Evolutionary conservation across 805 yeast genomes (phyloP), one percentile per base, ranked within the genome.

Genomic region (Brettanomyces nanus): DNA sequence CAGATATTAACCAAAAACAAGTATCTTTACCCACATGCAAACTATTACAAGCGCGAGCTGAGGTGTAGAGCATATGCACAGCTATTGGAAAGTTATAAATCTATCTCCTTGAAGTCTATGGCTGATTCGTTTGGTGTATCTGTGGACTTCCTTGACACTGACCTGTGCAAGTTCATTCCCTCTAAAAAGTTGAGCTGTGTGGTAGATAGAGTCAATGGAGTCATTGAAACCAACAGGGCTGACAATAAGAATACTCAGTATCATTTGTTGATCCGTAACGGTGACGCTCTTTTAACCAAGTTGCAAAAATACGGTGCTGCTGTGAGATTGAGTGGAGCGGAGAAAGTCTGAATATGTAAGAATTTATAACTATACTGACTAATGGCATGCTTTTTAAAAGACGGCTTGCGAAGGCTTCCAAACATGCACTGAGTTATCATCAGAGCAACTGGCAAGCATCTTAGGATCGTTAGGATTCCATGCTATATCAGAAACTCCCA

Each of bases 221-320:
- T 92, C 44, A 85, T 92, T 46, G 94, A 85, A 59, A 92, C 98
- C 14, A 92, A 87, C 62, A 74, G 97, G 49, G 96, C 97, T 2
- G 98, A 92, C 59, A 87, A 83, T 65, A 92, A 92, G 64, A 90
- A 92, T 57, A 83, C 85, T 40, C 97, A 90, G 63, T 92, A 89
- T 61, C 95, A 87, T 57, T 61, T 69, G 45, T 71, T 92, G 53
- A 79, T 92, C 52, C 87, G 85, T 61, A 94, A 82, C 57, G 97
- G 98, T 45, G 98, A 92, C 56, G 77, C 80, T 2, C 69, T 92
- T 52, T 75, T 92, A 58, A 90, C 98, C 14, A 92, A 90, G 61
- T 71, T 92, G 55, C 98, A 92, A 61, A 92, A 89, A 61, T 92
- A 90, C 52, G 95, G 95, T 33, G 96, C 97, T 32, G 96, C 97